phyloP scores from a whole-genome alignment of 2,329 filamentous ascomycete genomes.

The Orbilia javanica region DNA sequence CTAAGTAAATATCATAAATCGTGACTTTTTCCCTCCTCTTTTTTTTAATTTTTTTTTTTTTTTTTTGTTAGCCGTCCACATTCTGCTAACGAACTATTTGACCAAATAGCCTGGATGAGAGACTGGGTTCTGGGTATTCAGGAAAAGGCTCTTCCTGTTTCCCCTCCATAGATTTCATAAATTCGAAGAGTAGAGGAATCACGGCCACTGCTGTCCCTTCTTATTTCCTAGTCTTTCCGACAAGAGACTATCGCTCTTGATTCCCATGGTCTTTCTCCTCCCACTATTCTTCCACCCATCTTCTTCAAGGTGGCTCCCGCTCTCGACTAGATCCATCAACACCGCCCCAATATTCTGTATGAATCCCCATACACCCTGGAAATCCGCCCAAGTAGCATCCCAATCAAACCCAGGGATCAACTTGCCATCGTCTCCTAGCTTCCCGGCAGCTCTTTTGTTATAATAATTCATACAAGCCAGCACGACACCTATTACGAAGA shows the following conservation, averaged over 20 bases:
- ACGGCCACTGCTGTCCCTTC: constrained; percentile 19
- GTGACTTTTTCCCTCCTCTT: too few species aligned
- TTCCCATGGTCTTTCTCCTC: constrained; percentile 40
- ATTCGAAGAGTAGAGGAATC: background rate
- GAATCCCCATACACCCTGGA: constrained; percentile 46
- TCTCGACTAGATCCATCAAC: constrained; percentile 49
- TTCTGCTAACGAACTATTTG: background rate
- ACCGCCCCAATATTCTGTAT: constrained; percentile 41
- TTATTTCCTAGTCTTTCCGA: background rate
- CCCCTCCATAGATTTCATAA: background rate
- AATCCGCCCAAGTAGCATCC: constrained; percentile 43
- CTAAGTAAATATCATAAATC: background rate
- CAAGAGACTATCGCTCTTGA: constrained; percentile 28
- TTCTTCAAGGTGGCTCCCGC: constrained; percentile 42
- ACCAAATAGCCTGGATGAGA: background rate
- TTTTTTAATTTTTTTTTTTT: too few species aligned
- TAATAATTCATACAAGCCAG: constrained; percentile 34
- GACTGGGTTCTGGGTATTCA: too few species aligned
- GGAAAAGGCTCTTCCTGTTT: background rate
- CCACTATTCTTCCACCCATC: constrained; percentile 43
- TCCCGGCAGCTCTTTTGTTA: constrained; percentile 10
- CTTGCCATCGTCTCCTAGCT: constrained; percentile 34
- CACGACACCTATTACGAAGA: constrained; percentile 29
- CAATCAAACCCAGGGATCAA: constrained; percentile 47
- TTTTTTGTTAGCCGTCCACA: background rate